phyloP scores from a whole-genome alignment of 176 grass and related monocot genomes.

The Cenchrus fungigraminus region DNA sequence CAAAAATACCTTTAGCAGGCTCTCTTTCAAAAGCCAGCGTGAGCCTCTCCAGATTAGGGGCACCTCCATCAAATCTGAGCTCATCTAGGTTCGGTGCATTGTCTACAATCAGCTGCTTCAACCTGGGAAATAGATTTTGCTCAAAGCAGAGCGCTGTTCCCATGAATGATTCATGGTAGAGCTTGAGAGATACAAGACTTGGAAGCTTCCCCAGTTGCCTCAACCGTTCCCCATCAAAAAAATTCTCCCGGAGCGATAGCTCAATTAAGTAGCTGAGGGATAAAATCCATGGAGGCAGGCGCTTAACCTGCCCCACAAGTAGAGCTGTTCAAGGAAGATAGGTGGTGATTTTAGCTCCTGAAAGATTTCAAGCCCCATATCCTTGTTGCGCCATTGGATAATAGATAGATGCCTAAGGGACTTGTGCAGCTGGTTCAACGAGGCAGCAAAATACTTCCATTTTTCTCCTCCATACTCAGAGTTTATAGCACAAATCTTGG shows the following conservation, averaged over 20 bases:
- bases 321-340: neutral
- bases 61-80: constrained; percentile 20
- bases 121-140: neutral
- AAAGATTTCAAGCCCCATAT: neutral
- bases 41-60: constrained; percentile 13
- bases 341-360: neutral
- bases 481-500: constrained; percentile 9
- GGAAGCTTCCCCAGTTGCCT: neutral
- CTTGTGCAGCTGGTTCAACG: neutral
- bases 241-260: neutral
- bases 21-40: neutral
- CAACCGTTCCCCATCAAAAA: neutral
- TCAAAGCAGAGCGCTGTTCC: constrained; percentile 8
- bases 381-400: rapidly evolving
- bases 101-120: constrained; percentile 23
- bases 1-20: neutral
- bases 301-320: neutral
- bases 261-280: neutral
- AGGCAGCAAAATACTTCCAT: neutral
- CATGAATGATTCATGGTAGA: neutral
- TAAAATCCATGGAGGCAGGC: constrained; percentile 6
- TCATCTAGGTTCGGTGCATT: neutral
- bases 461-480: neutral
- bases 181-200: constrained; percentile 30
- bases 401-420: neutral